A percentile compares a stretch with the other conserved stretches of the same genome.
Evolutionary conservation across 768 basidiomycete species (phyloP).

Genomic region (Agaricus bisporus): DNA sequence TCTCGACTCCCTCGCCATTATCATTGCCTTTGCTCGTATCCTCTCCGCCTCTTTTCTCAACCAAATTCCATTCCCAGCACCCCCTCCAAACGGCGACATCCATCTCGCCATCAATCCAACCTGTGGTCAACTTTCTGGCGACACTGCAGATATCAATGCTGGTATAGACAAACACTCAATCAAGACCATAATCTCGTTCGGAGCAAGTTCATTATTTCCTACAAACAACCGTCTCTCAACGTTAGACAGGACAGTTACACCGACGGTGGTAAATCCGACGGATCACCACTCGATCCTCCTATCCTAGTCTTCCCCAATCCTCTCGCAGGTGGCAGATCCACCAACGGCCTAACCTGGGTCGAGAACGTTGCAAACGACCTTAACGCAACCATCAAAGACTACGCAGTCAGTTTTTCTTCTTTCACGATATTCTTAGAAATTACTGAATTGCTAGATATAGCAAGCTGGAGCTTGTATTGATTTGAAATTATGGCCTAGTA

Average conservation of each 20-base stretch:
- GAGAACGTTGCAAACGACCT: conserved; percentile 39
- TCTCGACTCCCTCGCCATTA: not conserved
- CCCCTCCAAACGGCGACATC: conserved; percentile 24
- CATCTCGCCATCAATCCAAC: conserved; percentile 40
- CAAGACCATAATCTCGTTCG: conserved; percentile 17
- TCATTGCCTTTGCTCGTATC: not conserved
- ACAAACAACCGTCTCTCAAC: not conserved
- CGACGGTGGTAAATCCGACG: conserved; percentile 44
- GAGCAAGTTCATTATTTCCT: not conserved
- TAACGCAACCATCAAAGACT: conserved; percentile 41
- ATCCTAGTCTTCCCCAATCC: conserved; percentile 35
- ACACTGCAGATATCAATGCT: conserved; percentile 40
- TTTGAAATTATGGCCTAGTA: conserved; percentile 44
- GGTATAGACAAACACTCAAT: conserved; percentile 31
- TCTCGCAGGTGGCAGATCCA: conserved; percentile 43
- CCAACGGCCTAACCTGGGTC: conserved; percentile 47
- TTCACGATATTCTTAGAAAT: too few relatives aligned
- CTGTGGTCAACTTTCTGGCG: conserved; percentile 36
- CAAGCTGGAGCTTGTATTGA: conserved; percentile 42
- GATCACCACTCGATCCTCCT: conserved; percentile 37
- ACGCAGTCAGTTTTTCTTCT: conserved; percentile 36
- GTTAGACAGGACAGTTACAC: conserved; percentile 42
- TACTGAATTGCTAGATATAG: too few relatives aligned
- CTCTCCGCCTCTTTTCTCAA: not conserved
- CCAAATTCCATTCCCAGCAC: not conserved